Evolutionary conservation across 2,329 filamentous ascomycete genomes (phyloP), one percentile per base, ranked within the genome.

Genomic region (Clonostachys sp.): DNA sequence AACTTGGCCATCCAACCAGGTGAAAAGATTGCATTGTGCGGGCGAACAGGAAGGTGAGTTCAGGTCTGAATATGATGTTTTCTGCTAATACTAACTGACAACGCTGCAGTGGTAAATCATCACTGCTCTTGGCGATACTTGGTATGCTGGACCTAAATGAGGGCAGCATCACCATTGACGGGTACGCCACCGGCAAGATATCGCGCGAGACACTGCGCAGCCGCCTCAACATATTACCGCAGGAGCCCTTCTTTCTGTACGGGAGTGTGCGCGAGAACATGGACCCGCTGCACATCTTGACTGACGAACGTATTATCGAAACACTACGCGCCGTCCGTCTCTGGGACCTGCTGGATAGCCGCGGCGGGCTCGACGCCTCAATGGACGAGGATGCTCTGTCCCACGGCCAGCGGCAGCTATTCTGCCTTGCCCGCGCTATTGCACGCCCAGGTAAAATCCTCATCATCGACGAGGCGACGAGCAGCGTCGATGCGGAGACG

Each of bases 391-490:
- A 74, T 6, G 63, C 66, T 45, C 62, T 80, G 6, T 74, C 70
- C 5, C 70, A 74, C 46, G 82, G 82, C 1, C 80, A 84, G 58
- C 70, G 72, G 46, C 81, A 85, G 57, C 68, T 85, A 2, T 72
- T 79, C 45, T 70, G 67, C 39, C 58, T 80, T 1, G 73, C 75
- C 1, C 58, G 77, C 44, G 68, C 73, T 1, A 55, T 77, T 13
- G 52, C 77, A 38, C 50, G 43, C 2, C 40, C 38, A 0, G 47
- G 49, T 3, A 62, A 59, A 2, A 54, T 75, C 3, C 38, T 65
- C 0, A 46, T 65, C 1, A 49, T 66, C 0, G 63, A 66, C 17
- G 54, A 56, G 44, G 53, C 45, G 12, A 47, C 34, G 36, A 47
- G 45, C 45, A 30, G 24, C 24, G 24, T 30, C 24, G 24, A 30